Percentiles rank a stretch among this genome's conserved stretches.
Conservation (phyloP, 78 protist genomes). For the Salpingoeca rosetta region DNA sequence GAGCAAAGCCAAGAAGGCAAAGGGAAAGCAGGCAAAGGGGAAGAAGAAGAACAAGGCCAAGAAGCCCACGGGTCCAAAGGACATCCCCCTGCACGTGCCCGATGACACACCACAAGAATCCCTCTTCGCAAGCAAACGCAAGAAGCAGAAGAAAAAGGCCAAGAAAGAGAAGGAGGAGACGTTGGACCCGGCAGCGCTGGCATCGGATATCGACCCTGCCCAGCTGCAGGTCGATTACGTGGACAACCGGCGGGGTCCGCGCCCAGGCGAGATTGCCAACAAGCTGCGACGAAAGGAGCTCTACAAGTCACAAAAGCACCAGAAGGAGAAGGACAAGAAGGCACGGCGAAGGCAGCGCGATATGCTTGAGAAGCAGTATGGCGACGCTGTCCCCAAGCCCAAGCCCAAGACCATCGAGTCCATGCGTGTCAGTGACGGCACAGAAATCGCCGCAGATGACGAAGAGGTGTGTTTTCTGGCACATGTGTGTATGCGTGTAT, state of each 20-base stretch:
- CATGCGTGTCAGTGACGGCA: slow-evolving; percentile 63
- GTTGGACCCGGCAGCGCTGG: too few species aligned
- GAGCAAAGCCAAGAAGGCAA: too few species aligned
- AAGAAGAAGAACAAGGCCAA: too few species aligned
- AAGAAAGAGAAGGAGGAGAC: too few species aligned
- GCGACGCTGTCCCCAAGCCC: slow-evolving; percentile 38
- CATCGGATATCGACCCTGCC: too few species aligned
- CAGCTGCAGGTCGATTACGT: too few species aligned
- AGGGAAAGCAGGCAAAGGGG: too few species aligned
- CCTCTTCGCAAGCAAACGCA: too few species aligned
- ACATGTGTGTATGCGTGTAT: too few species aligned
- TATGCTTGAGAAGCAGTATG: background rate
- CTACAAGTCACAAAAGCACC: background rate
- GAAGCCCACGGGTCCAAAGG: background rate
- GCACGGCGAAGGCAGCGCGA: background rate
- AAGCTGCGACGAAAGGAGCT: background rate
- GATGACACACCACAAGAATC: background rate
- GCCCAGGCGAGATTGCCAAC: background rate
- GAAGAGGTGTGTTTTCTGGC: slow-evolving; percentile 53
- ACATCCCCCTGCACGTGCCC: background rate
- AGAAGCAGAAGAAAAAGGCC: too few species aligned
- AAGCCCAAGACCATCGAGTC: slow-evolving; percentile 71
- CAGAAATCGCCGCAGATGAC: slow-evolving; percentile 56
- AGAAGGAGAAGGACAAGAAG: background rate
- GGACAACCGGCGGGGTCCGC: too few species aligned